A percentile compares a stretch with the other conserved stretches of the same genome.
These are phyloP conservation scores for Gossypioides kirkii DNA, from an alignment of 345 rosid genomes.

Conservation along the genomic window DNA sequence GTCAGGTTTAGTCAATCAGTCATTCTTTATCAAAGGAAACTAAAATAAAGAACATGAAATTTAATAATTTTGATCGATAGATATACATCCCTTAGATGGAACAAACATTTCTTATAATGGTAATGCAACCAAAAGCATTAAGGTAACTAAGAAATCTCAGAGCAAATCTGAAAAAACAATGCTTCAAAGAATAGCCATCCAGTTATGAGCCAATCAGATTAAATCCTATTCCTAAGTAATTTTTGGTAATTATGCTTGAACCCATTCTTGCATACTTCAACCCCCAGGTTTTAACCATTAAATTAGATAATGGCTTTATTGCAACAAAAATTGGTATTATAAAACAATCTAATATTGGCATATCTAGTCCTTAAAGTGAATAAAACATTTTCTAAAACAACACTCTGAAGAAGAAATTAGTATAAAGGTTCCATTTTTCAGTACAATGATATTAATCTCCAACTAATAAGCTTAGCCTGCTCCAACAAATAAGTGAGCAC, in stretches of 20 bases:
- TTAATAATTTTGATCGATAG: background rate
- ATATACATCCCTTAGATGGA: background rate
- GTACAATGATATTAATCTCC: background rate
- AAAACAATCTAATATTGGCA: background rate
- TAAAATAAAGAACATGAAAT: conserved; percentile 11
- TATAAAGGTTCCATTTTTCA: background rate
- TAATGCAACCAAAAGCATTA: background rate
- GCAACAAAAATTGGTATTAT: background rate
- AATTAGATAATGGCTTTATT: background rate
- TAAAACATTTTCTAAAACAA: background rate
- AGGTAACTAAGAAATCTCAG: background rate
- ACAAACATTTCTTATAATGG: background rate
- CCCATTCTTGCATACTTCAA: background rate
- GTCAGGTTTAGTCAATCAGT: background rate
- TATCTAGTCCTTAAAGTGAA: background rate
- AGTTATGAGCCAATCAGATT: background rate
- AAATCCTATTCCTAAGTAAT: background rate
- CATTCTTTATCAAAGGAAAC: background rate
- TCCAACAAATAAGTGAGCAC: background rate
- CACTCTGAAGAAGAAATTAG: background rate
- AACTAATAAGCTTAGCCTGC: background rate
- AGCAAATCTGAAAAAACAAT: background rate
- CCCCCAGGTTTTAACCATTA: background rate
- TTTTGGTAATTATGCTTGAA: background rate
- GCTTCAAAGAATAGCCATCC: conserved; percentile 4